These are phyloP conservation scores for Trypanosoma scelopori DNA, from an alignment of 208 protist genomes.

Conservation along the genomic window DNA sequence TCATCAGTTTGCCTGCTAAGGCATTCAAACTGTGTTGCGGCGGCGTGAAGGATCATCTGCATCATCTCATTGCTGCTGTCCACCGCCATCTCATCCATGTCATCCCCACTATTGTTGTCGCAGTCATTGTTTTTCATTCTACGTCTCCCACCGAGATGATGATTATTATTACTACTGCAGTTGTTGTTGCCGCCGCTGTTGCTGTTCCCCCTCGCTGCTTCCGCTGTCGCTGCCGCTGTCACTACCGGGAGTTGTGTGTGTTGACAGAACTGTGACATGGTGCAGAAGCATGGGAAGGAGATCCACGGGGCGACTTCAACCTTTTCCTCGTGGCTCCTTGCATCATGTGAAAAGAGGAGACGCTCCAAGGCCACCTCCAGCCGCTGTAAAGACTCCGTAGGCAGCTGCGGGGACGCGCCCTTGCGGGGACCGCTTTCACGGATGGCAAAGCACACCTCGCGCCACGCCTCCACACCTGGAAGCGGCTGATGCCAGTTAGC, in stretches of 20 bases:
- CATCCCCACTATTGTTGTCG: conserved; percentile 8
- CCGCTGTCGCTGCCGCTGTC: not conserved
- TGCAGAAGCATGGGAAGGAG: conserved; percentile 20
- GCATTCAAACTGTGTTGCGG: conserved; percentile 9
- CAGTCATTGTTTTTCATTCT: conserved; percentile 10
- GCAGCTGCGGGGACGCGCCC: conserved; percentile 24
- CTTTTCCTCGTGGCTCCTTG: not conserved
- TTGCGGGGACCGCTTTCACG: not conserved
- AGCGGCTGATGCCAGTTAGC: conserved; percentile 31
- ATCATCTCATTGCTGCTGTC: conserved; percentile 4
- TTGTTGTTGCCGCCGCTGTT: not conserved
- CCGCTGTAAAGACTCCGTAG: conserved; percentile 2
- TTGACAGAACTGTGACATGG: conserved; percentile 16
- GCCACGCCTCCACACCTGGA: conserved; percentile 25
- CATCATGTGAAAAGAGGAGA: conserved; percentile 3
- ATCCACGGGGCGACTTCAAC: not conserved
- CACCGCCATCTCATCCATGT: conserved; percentile 16
- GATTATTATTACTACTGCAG: not conserved
- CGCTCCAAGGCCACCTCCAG: conserved; percentile 17
- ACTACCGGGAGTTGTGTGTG: not conserved
- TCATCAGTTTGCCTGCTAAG: conserved; percentile 8
- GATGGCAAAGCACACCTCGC: conserved; percentile 28
- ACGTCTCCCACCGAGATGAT: not conserved
- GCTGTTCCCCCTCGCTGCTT: not conserved
- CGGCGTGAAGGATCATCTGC: conserved; percentile 6